Base-by-base conservation (phyloP, 1,284 basidiomycete species). In the Apiotrichum porosum region DNA sequence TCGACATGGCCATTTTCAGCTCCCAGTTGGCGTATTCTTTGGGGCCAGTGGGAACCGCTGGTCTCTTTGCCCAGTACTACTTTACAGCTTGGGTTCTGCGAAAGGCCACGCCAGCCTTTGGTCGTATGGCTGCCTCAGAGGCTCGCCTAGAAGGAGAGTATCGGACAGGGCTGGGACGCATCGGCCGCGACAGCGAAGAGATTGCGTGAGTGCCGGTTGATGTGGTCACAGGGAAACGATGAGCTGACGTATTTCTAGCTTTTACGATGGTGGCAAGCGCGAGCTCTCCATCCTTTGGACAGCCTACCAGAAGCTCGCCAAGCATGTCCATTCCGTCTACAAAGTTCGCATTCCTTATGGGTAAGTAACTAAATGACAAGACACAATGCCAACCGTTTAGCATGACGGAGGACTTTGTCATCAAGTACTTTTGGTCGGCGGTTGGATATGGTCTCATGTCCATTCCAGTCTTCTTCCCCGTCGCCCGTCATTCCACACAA, bases 361-460 rank as follows among this genome's bases (percentile, higher is more conserved):
- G 65, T 65, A 31, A 44, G 56, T 49, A 30, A 5, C 13, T 5
- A 26, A 5, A 37, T 42, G 12, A n/a, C 9, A 15, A 22, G 15
- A 17, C 84, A 83, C 85, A 86, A 41, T 82, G 86, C 21, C 86
- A 88, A 43, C 83, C 83, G n/a, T n/a, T 1, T 89, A 89, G 70
- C 15, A 76, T 77, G 89, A 93, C 87, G 0, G 88, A 93, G 65
- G 90, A 94, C 75, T 89, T 88, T 58, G 85, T 94, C 9, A 90
- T 93, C 77, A 93, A 94, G 70, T 94, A 94, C 67, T 75, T 89
- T 10, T 94, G 91, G 90, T 90, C 86, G 19, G 91, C 89, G 0
- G 83, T 84, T 8, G 90, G 90, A 0, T 94, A 93, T 66, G 81
- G 80, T 6, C 78, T 95, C 23, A 94, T 94, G 65, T 88, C 88